These are phyloP conservation scores for Ephemerocybe angulata DNA, from an alignment of 768 basidiomycete genomes.

Conservation along the genomic window DNA sequence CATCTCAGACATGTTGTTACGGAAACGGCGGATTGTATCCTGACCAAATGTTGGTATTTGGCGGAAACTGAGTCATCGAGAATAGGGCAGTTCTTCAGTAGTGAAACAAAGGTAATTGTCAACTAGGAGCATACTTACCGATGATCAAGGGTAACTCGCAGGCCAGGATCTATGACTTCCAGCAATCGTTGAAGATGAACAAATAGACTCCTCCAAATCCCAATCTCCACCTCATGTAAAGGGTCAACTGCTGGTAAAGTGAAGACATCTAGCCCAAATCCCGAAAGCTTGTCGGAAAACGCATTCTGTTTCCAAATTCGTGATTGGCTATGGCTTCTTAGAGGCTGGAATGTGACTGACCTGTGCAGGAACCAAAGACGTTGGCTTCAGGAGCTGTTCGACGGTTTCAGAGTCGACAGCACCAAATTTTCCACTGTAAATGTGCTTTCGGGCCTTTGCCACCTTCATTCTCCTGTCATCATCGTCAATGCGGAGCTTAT, in stretches of 20 bases:
- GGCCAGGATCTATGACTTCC: constrained; percentile 15
- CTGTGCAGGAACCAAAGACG: neutral
- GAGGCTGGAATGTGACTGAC: neutral
- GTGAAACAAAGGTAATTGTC: too few relatives aligned
- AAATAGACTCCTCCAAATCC: constrained; percentile 34
- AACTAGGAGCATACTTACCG: neutral
- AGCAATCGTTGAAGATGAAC: constrained; percentile 33
- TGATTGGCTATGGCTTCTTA: too few relatives aligned
- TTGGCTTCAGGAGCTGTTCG: neutral
- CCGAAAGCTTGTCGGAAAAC: constrained; percentile 22
- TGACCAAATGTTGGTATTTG: constrained; percentile 28
- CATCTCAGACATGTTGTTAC: constrained; percentile 30
- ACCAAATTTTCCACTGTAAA: neutral
- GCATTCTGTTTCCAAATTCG: too few relatives aligned
- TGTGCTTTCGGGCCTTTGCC: neutral
- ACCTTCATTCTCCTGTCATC: neutral
- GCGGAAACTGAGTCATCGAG: constrained; percentile 28
- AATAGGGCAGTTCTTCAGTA: neutral
- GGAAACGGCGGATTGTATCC: constrained; percentile 27
- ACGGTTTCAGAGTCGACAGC: neutral
- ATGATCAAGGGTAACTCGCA: neutral
- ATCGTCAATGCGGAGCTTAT: neutral
- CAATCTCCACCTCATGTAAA: constrained; percentile 37
- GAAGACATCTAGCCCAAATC: constrained; percentile 22
- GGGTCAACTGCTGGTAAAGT: constrained; percentile 29